Base-by-base conservation (phyloP, 2,329 filamentous ascomycete species). In the Fusarium pseudocircinatum region DNA sequence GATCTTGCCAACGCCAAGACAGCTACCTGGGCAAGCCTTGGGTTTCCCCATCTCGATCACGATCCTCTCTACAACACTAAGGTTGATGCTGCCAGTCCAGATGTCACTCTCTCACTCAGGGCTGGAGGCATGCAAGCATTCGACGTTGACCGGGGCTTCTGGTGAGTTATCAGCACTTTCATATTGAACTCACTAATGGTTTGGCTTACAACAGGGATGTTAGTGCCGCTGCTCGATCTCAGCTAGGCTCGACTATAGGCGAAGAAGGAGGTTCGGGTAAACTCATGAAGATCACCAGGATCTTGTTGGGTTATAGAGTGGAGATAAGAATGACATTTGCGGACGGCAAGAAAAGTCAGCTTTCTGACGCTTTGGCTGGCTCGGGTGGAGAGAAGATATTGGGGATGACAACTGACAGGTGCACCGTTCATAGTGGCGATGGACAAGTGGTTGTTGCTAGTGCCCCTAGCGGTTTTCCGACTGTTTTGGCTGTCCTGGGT, bases 141-240 rank as follows among this genome's bases (percentile, higher is more conserved):
- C 0, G 50, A 54, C 7, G 34, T 54, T 28, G 50, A 54, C 4
- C 24, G 34, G 7, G 50, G 50, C 1, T 40, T 54, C n/a, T 54
- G 34, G 24, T 54, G 15, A 28, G 50, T 5, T 18, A 4, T 16
- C 34, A 16, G 4, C 14, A 37, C 5, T 14, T 9, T 2, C 20
- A 28, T 4, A n/a, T 10, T 40, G 14, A 28, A 13, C 24, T 2
- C 0, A 7, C 20, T 54, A n/a, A 54, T 6, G 0, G 4, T 8
- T 37, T 13, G 20, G 4, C 18, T 0, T 18, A 2, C 11, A 5
- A 5, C 20, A 40, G 50, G 50, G 50, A 54, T 7, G 24, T 54
- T 10, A 54, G 50, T 15, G 24, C 34, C 1, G 34, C 50, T 7
- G 34, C 50, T 13, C 34, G 34, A 11, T 39, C 50, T 13, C 50